phyloP scores from a whole-genome alignment of 371 early-diverging fungal genomes.

The Zancudomyces culisetae region DNA sequence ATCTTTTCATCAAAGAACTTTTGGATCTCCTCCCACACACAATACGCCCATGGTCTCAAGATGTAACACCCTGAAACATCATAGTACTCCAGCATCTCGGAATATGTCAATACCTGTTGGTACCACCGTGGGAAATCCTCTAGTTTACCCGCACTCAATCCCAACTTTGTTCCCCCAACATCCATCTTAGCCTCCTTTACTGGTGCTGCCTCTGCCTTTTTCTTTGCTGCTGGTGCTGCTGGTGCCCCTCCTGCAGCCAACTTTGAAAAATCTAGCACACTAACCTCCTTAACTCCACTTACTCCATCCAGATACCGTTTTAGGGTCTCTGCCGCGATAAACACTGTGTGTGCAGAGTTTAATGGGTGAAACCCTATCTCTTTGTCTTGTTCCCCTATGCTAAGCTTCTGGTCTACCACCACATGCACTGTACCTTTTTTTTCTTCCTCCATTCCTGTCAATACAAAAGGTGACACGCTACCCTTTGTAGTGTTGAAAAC shows the following conservation, averaged over 20 bases:
- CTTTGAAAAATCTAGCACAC: conserved; percentile 14
- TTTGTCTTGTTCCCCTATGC: conserved; percentile 11
- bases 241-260: conserved; percentile 8
- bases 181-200: conserved; percentile 7
- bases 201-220: conserved; percentile 7
- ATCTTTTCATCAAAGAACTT: conserved; percentile 87
- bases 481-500: conserved; percentile 36
- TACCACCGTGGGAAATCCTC: conserved; percentile 91
- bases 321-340: conserved; percentile 29
- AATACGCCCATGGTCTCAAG: conserved; percentile 92
- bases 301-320: conserved; percentile 24
- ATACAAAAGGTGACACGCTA: conserved; percentile 40
- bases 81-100: conserved; percentile 98
- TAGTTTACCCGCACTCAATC: conserved; percentile 81
- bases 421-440: conserved; percentile 27
- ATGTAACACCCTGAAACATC: conserved; percentile 99
- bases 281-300: conserved; percentile 8
- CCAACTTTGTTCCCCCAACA: conserved; percentile 39
- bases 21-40: conserved; percentile 94
- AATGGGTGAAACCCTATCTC: conserved; percentile 39
- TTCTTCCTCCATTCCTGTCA: conserved; percentile 30
- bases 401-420: conserved; percentile 33
- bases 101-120: conserved; percentile 74
- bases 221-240: conserved; percentile 5
- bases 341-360: conserved; percentile 31